Base-by-base conservation (phyloP, 129 eudicot species). In the Apium graveolens region DNA sequence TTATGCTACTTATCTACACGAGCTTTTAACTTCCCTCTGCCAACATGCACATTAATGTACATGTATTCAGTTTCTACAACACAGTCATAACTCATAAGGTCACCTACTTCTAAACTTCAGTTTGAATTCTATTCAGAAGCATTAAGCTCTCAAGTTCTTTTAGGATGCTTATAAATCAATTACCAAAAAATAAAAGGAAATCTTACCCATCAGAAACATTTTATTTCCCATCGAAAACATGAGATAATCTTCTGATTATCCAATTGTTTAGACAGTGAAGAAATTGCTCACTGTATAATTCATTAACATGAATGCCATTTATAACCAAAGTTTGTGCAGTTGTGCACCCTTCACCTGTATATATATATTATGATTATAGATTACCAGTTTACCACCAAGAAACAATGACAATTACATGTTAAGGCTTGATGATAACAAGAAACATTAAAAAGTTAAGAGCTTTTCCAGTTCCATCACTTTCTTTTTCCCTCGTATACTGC, bases 121-220 rank as follows among this genome's bases (percentile, higher is more conserved):
- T 42, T 45, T 13, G 20, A 13, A 45, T 13, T 13, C 4, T 13
- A 45, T 0, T 45, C 51, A 45, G 51, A 45, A 45, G 51, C 51
- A 45, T 45, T 45, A 45, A 45, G 5, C 51, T 45, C 51, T 45
- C 14, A 45, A 45, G 14, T 3, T 45, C 51, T 45, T 45, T 45
- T 16, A 45, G 51, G 18, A 45, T 45, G 51, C 51, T 45, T 12
- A 13, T 45, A 13, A 45, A 45, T 45, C 51, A 45, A 45, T 14
- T 3, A 45, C n/a, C n/a, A 18, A 16, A 12, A 12, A 45, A 45
- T 0, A 45, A 45, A 45, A 2, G 3, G 0, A 45, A 11, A 89
- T 35, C n/a, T n/a, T n/a, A n/a, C n/a, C 89, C 89, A 85, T 87
- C 89, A 88, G 35, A 88, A 62, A 10, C 86, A 88, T 72, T 87